These are phyloP conservation scores for Lenwebbia sp. DNA, from an alignment of 345 rosid species.

Conservation along the genomic window DNA sequence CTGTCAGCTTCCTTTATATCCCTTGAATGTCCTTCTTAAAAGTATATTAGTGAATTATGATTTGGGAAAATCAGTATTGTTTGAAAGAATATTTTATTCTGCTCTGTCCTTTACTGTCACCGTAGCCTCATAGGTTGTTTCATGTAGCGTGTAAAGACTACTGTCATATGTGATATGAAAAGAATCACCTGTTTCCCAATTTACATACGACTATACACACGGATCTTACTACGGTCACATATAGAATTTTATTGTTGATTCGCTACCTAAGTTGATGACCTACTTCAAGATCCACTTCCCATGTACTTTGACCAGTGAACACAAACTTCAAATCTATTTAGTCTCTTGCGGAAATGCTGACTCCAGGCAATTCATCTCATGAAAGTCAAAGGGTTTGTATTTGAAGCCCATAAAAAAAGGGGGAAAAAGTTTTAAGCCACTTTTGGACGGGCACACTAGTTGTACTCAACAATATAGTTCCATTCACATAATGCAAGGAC, in stretches of 20 bases:
- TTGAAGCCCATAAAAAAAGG: not conserved
- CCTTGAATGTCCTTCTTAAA: not conserved
- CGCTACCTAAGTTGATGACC: not conserved
- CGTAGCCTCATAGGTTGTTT: not conserved
- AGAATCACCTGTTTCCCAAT: not conserved
- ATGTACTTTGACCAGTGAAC: not conserved
- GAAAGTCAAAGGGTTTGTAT: not conserved
- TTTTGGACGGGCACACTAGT: not conserved
- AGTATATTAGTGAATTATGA: not conserved
- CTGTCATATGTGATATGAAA: not conserved
- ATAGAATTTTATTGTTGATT: not conserved
- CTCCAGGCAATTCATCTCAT: not conserved
- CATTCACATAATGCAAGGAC: not conserved
- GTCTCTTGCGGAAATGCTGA: not conserved
- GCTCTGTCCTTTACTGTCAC: not conserved
- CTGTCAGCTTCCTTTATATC: no score
- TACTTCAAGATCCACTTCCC: not conserved
- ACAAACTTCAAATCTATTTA: not conserved
- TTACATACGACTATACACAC: no score
- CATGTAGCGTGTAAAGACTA: not conserved
- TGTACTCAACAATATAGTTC: not conserved
- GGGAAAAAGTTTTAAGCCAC: not conserved
- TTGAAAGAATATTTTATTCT: not conserved
- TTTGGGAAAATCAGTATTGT: not conserved
- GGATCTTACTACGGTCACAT: not conserved